These are phyloP conservation scores for Orbilia blumenaviensis DNA, from an alignment of 2,329 filamentous ascomycete species.

Conservation along the genomic window DNA sequence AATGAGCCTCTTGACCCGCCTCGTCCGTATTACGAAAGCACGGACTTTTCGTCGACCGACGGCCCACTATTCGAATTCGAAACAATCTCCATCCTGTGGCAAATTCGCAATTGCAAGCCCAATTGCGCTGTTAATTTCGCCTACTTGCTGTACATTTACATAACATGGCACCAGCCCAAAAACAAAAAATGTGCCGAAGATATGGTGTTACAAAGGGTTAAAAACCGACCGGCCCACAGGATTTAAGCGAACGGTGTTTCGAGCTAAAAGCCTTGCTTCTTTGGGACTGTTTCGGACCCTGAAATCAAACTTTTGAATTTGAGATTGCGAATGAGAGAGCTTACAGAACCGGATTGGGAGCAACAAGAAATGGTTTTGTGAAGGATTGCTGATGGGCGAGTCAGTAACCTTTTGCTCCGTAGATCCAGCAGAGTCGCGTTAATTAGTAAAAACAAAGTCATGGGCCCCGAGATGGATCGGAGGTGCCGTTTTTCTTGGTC, in stretches of 20 bases:
- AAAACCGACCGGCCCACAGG: slow-evolving; percentile 20
- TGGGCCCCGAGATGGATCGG: slow-evolving; percentile 22
- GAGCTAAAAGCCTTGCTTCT: slow-evolving; percentile 21
- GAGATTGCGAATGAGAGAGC: slow-evolving; percentile 3
- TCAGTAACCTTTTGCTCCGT: neutral
- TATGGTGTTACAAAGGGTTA: slow-evolving; percentile 26
- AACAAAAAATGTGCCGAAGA: slow-evolving; percentile 2
- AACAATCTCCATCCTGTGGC: neutral
- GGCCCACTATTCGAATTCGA: slow-evolving; percentile 5
- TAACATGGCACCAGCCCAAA: too few species aligned
- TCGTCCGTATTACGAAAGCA: slow-evolving; percentile 13
- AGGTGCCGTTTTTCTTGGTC: slow-evolving; percentile 20
- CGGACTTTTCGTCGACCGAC: neutral
- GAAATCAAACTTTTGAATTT: slow-evolving; percentile 36
- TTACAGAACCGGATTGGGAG: too few species aligned
- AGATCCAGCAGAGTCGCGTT: neutral
- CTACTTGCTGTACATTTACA: too few species aligned
- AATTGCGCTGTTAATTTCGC: slow-evolving; percentile 34
- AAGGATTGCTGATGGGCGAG: slow-evolving; percentile 1
- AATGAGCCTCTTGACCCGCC: slow-evolving; percentile 14
- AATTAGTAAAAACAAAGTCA: slow-evolving; percentile 2
- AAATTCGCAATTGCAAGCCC: slow-evolving; percentile 22
- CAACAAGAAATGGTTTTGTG: too few species aligned
- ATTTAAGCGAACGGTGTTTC: slow-evolving; percentile 43
- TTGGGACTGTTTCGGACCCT: slow-evolving; percentile 33